These are phyloP conservation scores for Hypoxylon sp. DNA, from an alignment of 2,329 filamentous ascomycete species.

Conservation along the genomic window DNA sequence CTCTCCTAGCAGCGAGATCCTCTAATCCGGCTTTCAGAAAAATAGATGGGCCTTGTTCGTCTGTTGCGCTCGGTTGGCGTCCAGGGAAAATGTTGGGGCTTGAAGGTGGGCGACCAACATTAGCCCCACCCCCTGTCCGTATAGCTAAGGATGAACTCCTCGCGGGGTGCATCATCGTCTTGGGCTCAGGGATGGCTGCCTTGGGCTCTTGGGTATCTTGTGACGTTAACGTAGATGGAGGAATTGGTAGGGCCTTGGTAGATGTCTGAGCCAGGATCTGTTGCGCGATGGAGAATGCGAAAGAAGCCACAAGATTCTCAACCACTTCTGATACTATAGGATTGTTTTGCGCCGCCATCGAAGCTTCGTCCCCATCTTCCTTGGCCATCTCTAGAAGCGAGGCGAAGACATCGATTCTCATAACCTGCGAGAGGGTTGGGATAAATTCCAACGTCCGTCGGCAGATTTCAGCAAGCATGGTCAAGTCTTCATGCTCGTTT, in stretches of 20 bases:
- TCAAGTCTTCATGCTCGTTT: constrained; percentile 74
- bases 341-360: constrained; percentile 41
- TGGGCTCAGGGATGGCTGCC: constrained; percentile 70
- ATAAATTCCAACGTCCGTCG: constrained; percentile 85
- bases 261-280: constrained; percentile 80
- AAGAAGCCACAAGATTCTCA: constrained; percentile 80
- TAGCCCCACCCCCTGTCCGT: constrained; percentile 43
- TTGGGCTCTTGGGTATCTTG: constrained; percentile 66
- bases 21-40: constrained; percentile 74
- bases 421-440: constrained; percentile 77
- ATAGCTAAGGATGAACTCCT: constrained; percentile 68
- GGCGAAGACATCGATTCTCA: constrained; percentile 79
- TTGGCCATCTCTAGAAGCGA: constrained; percentile 59
- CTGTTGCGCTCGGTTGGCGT: constrained; percentile 50
- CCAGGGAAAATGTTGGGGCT: constrained; percentile 65
- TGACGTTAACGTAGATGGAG: constrained; percentile 62
- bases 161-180: constrained; percentile 75
- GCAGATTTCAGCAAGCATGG: constrained; percentile 86
- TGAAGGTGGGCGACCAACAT: constrained; percentile 48
- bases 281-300: constrained; percentile 78
- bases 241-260: constrained; percentile 72
- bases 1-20: constrained; percentile 82
- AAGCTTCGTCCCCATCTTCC: constrained; percentile 48
- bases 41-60: constrained; percentile 54
- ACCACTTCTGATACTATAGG: constrained; percentile 61